These are phyloP conservation scores for Paramecium primaurelia DNA, from an alignment of 73 alveolate species.

Conservation along the genomic window DNA sequence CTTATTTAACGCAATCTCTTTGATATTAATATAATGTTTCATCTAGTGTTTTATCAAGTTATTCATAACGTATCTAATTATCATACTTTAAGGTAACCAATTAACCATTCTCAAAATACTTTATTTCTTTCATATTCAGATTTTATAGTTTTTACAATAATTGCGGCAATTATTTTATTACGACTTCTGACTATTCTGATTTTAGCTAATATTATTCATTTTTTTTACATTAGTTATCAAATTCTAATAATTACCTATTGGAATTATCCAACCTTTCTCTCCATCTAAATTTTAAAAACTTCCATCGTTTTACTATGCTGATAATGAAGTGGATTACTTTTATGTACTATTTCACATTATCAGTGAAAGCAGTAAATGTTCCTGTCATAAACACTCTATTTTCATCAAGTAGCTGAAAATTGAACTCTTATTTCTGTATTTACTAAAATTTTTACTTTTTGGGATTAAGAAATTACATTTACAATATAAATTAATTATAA, in stretches of 20 bases:
- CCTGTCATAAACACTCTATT: constrained; percentile 41
- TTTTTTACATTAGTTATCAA: neutral
- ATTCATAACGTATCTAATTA: neutral
- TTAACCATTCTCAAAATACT: constrained; percentile 8
- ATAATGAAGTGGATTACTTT: neutral
- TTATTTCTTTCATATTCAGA: neutral
- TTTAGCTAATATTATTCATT: neutral
- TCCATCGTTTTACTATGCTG: neutral
- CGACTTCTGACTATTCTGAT: neutral
- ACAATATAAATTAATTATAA: neutral
- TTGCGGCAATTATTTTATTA: neutral
- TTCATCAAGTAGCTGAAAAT: constrained; percentile 8
- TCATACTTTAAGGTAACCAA: neutral
- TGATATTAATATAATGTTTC: constrained; percentile 61
- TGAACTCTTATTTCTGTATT: neutral
- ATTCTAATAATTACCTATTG: neutral
- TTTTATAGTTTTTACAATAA: neutral
- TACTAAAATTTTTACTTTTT: neutral
- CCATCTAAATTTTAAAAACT: neutral
- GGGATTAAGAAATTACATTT: neutral
- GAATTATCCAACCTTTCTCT: constrained; percentile 36
- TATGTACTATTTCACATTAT: neutral
- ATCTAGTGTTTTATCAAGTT: neutral
- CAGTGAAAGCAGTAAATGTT: constrained; percentile 20
- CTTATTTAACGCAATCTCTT: neutral